Evolutionary conservation across 164 flowering plant species (phyloP), one percentile per base, ranked within the genome.

Genomic region (Nelumbo lutea): DNA sequence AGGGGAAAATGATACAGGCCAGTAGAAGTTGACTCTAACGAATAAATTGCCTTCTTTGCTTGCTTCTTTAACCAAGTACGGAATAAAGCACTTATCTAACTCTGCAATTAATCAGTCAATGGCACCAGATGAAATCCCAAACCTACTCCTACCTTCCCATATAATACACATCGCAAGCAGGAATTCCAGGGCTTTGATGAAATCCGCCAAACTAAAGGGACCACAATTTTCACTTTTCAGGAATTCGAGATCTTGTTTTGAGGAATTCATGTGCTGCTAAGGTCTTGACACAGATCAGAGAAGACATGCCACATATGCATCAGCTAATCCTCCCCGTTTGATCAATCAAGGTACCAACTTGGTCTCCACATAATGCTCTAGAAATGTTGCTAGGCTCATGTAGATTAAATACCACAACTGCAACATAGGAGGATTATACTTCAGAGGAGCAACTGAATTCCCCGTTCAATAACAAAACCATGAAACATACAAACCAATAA

Each of bases 291-390:
- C 13, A 10, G 11, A 53, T 1, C 14, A 53, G 2, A 14, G 9
- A 50, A 53, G 57, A 53, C 57, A 53, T 2, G 15, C 14, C 14
- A 14, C 11, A 9, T 53, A 11, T 53, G 57, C 50, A 42, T 82
- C 78, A 90, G 73, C 85, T 77, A 8, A 83, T 76, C 68, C 84
- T 81, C 66, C 91, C 97, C 0, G 87, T 71, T 73, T 84, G 91
- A 78, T 94, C 97, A 70, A 91, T 83, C 65, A 91, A 67, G 45
- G 88, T 88, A 64, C 98, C 98, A 53, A 94, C 86, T 73, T 80
- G 91, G 50, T 94, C 96, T 66, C 98, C 98, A 66, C 91, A 88
- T 61, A 94, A 82, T n/a, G 96, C 98, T 79, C 87, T 88, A 56
- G 93, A 91, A 59, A 91, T 90, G 80, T 90, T 91, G 42, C 98